phyloP scores from a whole-genome alignment of 495 filamentous ascomycete species.

The Penicillium ochrochloron region DNA sequence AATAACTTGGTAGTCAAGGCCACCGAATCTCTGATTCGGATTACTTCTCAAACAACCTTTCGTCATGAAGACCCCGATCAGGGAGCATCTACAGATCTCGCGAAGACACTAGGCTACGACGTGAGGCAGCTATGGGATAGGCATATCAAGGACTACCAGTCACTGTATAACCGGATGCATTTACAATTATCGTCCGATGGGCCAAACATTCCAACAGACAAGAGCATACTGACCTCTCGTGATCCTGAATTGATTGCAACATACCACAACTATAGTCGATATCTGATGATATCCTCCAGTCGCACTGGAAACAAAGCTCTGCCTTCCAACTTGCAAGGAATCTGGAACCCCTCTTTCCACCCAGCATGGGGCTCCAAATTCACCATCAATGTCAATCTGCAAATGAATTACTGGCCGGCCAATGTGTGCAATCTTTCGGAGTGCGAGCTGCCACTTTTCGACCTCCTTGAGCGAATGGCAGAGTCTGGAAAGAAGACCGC shows the following conservation, averaged over 20 bases:
- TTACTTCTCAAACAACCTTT: slow-evolving; percentile 49
- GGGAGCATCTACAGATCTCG: slow-evolving; percentile 28
- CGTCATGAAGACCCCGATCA: slow-evolving; percentile 35
- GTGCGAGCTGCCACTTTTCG: slow-evolving; percentile 45
- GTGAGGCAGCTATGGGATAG: slow-evolving; percentile 30
- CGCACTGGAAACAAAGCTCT: slow-evolving; percentile 43
- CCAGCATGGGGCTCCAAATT: slow-evolving; percentile 60
- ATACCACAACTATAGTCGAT: slow-evolving; percentile 53
- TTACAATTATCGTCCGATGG: slow-evolving; percentile 31
- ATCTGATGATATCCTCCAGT: slow-evolving; percentile 52
- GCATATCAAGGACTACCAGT: slow-evolving; percentile 40
- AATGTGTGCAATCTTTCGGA: slow-evolving; percentile 47
- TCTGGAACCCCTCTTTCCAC: slow-evolving; percentile 57
- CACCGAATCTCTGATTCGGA: slow-evolving; percentile 37
- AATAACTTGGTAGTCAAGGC: slow-evolving; percentile 39
- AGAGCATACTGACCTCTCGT: slow-evolving; percentile 28
- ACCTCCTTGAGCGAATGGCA: slow-evolving; percentile 43
- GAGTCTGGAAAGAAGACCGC: slow-evolving; percentile 43
- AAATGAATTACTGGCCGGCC: slow-evolving; percentile 67
- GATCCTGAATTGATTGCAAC: slow-evolving; percentile 48
- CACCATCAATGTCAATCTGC: slow-evolving; percentile 62
- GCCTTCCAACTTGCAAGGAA: slow-evolving; percentile 62
- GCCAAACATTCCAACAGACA: slow-evolving; percentile 37
- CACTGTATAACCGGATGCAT: slow-evolving; percentile 39
- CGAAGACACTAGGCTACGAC: slow-evolving; percentile 25